A percentile compares a stretch with the other conserved stretches of the same genome.
Conservation (phyloP, 1,284 basidiomycete genomes). For the Sporisorium scitamineum region DNA sequence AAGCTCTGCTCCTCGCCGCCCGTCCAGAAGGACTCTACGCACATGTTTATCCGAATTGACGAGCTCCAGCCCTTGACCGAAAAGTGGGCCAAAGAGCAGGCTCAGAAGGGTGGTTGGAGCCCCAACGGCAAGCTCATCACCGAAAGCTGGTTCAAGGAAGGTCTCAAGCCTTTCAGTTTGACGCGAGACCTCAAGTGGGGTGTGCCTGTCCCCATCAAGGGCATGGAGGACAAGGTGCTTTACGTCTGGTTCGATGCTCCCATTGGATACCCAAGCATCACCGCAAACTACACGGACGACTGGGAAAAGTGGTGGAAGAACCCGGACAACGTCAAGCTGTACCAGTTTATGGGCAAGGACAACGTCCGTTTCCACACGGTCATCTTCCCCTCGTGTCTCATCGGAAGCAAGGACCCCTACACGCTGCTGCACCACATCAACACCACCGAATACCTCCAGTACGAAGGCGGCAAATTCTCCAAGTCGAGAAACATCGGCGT, state of each 20-base stretch:
- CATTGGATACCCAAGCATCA: conserved; percentile 97
- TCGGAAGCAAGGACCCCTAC: conserved; percentile 92
- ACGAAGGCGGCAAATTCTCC: conserved; percentile 98
- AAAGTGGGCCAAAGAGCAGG: conserved; percentile 86
- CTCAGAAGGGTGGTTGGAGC: conserved; percentile 88
- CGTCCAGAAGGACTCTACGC: conserved; percentile 76
- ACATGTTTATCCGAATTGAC: conserved; percentile 93
- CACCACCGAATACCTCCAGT: conserved; percentile 97
- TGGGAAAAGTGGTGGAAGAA: conserved; percentile 99
- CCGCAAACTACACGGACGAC: conserved; percentile 90
- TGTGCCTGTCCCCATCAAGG: conserved; percentile 85
- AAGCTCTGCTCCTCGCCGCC: conserved; percentile 85
- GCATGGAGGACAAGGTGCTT: conserved; percentile 93
- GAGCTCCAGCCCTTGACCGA: conserved; percentile 84
- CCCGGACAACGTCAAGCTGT: conserved; percentile 87
- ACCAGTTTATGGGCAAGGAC: conserved; percentile 89
- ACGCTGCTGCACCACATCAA: conserved; percentile 94
- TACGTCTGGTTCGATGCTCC: conserved; percentile 97
- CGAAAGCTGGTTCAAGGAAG: conserved; percentile 88
- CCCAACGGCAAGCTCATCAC: conserved; percentile 91
- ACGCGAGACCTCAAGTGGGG: conserved; percentile 97
- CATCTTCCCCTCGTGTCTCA: conserved; percentile 89
- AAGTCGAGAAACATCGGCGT: conserved; percentile 97
- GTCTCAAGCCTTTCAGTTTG: conserved; percentile 88
- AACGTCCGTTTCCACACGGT: conserved; percentile 98